Base-by-base conservation (phyloP, 495 filamentous ascomycete genomes). In the Xylaria venustula region DNA sequence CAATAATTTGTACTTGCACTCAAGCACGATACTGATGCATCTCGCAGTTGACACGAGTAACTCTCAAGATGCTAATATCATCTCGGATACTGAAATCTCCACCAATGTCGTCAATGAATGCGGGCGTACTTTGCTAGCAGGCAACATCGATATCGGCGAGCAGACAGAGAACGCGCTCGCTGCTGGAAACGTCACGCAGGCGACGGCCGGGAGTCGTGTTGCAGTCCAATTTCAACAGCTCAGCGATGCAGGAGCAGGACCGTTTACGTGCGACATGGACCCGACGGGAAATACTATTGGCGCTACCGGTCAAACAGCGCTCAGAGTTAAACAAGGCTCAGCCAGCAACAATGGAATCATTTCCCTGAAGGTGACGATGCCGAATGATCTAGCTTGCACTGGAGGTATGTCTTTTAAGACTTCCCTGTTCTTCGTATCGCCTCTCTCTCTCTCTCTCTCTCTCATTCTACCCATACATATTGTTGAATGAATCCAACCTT, bases 141-240 rank as follows among this genome's bases (percentile, higher is more conserved):
- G 79, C 19, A 81, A 81, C 61, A 81, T 82, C 67, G 80, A 82
- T 64, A 68, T 82, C 30, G 79, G 77, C 47, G 77, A 78, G 54
- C 75, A 74, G 56, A 81, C 78, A 14, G 79, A 82, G 69, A 73
- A 79, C 54, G 71, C 71, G 40, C 68, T 82, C 15, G 72, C 75
- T 49, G 73, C 70, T 14, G 64, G 64, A 12, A 61, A 71, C 40
- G 74, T 81, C 25, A 82, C 79, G 12, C 58, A 73, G 40, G 76
- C 80, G 58, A 63, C 68, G 49, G 61, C 71, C 5, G 76, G 77
- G 50, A 70, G 63, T 42, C 30, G 67, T 15, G 64, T 79, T 3
- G 61, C 61, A 0, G 70, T 79, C 37, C 76, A 75, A 5, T 69
- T 84, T 26, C 71, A 80, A 59, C 78, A 83, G 64, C 77, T 81